These are phyloP conservation scores for Neurospora sp. DNA, from an alignment of 495 filamentous ascomycete species.

Conservation along the genomic window DNA sequence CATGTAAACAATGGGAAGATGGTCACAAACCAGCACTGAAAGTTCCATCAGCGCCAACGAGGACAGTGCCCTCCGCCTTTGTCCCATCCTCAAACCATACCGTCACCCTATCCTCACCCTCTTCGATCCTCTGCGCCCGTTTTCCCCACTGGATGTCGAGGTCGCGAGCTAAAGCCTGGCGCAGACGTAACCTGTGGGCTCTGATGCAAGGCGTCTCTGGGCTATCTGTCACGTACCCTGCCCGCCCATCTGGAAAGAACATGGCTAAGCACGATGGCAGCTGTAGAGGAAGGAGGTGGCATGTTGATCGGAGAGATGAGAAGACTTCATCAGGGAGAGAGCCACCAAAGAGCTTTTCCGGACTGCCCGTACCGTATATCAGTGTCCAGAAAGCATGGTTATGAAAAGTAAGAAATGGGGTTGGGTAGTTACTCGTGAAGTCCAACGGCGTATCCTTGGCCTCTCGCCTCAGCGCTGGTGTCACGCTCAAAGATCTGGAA, in stretches of 20 bases:
- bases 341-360: slow-evolving; percentile 19
- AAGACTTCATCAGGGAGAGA: slow-evolving; percentile 12
- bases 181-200: slow-evolving; percentile 30
- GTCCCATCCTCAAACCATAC: slow-evolving; percentile 63
- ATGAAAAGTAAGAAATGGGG: too few relatives aligned
- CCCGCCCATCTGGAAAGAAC: slow-evolving; percentile 7
- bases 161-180: slow-evolving; percentile 20
- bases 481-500: slow-evolving; percentile 44
- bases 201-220: slow-evolving; percentile 32
- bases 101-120: slow-evolving; percentile 39
- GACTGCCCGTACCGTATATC: slow-evolving; percentile 5
- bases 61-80: slow-evolving; percentile 34
- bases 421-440: slow-evolving; percentile 38
- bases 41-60: slow-evolving; percentile 42
- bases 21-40: slow-evolving; percentile 19
- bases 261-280: slow-evolving; percentile 37
- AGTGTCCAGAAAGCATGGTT: neutral
- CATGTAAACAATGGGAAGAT: neutral
- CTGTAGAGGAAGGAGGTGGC: slow-evolving; percentile 32
- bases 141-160: slow-evolving; percentile 29
- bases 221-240: slow-evolving; percentile 12
- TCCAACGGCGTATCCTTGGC: slow-evolving; percentile 44
- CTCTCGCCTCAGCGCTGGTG: slow-evolving; percentile 20
- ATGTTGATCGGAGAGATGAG: slow-evolving; percentile 2
- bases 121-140: slow-evolving; percentile 13